A percentile compares a stretch with the other conserved stretches of the same genome.
Conservation (phyloP, 768 basidiomycete species). For the Leucosporidium yakuticum region DNA sequence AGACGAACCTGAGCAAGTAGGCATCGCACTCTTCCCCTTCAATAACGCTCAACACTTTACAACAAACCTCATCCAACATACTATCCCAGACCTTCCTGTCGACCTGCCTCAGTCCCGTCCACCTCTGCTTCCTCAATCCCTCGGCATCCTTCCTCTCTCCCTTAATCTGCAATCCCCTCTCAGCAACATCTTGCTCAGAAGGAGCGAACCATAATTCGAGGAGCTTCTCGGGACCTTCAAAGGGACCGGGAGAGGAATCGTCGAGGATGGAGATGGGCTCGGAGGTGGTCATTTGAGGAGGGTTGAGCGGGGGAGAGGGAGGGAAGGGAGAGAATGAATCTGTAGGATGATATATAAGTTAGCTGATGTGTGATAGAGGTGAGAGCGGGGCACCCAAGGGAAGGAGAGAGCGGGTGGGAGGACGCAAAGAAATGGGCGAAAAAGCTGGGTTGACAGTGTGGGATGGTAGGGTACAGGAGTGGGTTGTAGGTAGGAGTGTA, state of each 20-base stretch:
- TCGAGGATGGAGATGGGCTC: neutral
- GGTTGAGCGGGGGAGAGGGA: neutral
- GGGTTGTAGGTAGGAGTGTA: too few relatives aligned
- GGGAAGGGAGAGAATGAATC: neutral
- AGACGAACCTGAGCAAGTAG: slow-evolving; percentile 81
- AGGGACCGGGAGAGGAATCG: neutral
- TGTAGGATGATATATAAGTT: neutral
- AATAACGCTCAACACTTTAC: slow-evolving; percentile 86
- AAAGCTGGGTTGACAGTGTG: neutral
- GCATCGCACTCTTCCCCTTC: slow-evolving; percentile 88
- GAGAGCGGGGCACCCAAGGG: too few relatives aligned
- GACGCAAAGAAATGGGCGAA: too few relatives aligned
- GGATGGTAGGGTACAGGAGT: neutral
- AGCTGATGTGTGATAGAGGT: neutral
- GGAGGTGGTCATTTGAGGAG: neutral
- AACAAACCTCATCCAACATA: slow-evolving; percentile 93
- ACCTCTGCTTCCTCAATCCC: slow-evolving; percentile 45
- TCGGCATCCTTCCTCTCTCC: slow-evolving; percentile 21
- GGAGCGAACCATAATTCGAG: slow-evolving; percentile 97
- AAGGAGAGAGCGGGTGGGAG: too few relatives aligned
- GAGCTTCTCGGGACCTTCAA: slow-evolving; percentile 45
- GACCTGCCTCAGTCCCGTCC: slow-evolving; percentile 71
- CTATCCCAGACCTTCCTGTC: slow-evolving; percentile 80
- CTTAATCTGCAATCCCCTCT: slow-evolving; percentile 15
- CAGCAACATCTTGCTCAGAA: slow-evolving; percentile 51